A percentile compares a stretch with the other conserved stretches of the same genome.
Conservation (phyloP, 768 basidiomycete species). For the Boletus subparvulus region DNA sequence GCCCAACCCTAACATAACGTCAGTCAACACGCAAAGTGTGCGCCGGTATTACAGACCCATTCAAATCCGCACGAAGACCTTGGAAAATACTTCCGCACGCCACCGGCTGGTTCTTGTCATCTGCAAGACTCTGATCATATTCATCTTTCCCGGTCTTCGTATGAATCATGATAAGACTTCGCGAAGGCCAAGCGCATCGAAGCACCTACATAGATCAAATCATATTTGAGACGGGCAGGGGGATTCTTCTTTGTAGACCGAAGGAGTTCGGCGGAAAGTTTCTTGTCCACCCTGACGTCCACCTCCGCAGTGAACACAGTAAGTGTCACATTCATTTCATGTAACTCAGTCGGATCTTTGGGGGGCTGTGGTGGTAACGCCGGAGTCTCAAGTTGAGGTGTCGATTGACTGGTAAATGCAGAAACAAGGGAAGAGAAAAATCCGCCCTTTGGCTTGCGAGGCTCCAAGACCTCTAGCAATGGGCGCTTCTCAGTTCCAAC, state of each 20-base stretch:
- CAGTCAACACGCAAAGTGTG: background rate
- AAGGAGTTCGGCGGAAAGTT: constrained; percentile 69
- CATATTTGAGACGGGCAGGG: constrained; percentile 69
- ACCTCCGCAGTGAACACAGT: constrained; percentile 42
- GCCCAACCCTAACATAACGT: constrained; percentile 5
- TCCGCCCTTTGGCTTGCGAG: constrained; percentile 35
- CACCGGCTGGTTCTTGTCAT: constrained; percentile 57
- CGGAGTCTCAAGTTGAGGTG: constrained; percentile 11
- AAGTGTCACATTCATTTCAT: constrained; percentile 29
- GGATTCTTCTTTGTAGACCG: constrained; percentile 96
- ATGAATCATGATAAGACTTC: constrained; percentile 2
- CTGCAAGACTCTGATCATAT: constrained; percentile 69
- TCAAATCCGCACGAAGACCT: constrained; percentile 82
- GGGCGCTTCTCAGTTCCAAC: constrained; percentile 41
- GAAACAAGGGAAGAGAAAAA: constrained; percentile 47
- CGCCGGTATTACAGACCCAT: constrained; percentile 52
- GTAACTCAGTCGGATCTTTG: constrained; percentile 27
- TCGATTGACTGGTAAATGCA: constrained; percentile 20
- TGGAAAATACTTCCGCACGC: constrained; percentile 81
- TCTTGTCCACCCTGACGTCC: constrained; percentile 61
- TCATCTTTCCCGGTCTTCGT: constrained; percentile 77
- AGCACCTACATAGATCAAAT: constrained; percentile 66
- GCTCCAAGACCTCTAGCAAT: constrained; percentile 31
- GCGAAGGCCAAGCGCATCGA: background rate
- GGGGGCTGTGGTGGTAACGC: constrained; percentile 9